Percentiles rank a stretch among this genome's conserved stretches.
Evolutionary conservation across 208 protist species (phyloP).

Genomic region (Acanthamoeba sp.): DNA sequence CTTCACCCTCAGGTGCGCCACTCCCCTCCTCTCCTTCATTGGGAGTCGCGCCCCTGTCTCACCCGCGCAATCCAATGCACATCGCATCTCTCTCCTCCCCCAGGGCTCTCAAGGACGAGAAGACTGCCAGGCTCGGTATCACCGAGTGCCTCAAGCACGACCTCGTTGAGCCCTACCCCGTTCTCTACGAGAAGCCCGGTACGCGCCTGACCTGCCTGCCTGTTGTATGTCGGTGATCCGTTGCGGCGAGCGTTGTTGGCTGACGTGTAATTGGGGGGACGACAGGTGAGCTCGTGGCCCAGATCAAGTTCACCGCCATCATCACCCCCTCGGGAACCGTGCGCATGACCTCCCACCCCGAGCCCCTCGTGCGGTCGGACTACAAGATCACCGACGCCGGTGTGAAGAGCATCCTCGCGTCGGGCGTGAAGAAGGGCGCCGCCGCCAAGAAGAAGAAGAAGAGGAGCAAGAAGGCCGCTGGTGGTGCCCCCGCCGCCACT

Average conservation of each 20-base stretch:
- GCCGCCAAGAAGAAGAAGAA: slow-evolving; percentile 78
- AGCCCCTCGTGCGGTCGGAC: slow-evolving; percentile 79
- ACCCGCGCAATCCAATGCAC: background rate
- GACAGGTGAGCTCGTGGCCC: slow-evolving; percentile 81
- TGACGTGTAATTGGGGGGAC: background rate
- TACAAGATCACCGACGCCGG: slow-evolving; percentile 75
- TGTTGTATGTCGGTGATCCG: background rate
- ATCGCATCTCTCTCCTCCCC: background rate
- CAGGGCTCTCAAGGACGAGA: slow-evolving; percentile 92
- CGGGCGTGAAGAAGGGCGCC: slow-evolving; percentile 37
- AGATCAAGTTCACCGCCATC: slow-evolving; percentile 91
- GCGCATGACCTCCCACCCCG: slow-evolving; percentile 63
- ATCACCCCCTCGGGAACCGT: slow-evolving; percentile 79
- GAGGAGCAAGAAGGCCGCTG: slow-evolving; percentile 68
- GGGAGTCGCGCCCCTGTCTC: background rate
- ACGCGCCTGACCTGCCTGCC: slow-evolving; percentile 56
- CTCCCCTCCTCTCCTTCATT: background rate
- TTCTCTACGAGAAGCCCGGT: slow-evolving; percentile 95
- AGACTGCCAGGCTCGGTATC: slow-evolving; percentile 95
- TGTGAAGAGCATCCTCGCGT: slow-evolving; percentile 62
- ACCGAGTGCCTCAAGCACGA: slow-evolving; percentile 97
- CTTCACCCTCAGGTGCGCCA: slow-evolving; percentile 94
- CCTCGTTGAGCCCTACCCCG: slow-evolving; percentile 97
- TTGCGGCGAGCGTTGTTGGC: too few relatives aligned
- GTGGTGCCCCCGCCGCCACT: background rate